phyloP scores from a whole-genome alignment of 306 rosid species.

The Quillaja saponaria region DNA sequence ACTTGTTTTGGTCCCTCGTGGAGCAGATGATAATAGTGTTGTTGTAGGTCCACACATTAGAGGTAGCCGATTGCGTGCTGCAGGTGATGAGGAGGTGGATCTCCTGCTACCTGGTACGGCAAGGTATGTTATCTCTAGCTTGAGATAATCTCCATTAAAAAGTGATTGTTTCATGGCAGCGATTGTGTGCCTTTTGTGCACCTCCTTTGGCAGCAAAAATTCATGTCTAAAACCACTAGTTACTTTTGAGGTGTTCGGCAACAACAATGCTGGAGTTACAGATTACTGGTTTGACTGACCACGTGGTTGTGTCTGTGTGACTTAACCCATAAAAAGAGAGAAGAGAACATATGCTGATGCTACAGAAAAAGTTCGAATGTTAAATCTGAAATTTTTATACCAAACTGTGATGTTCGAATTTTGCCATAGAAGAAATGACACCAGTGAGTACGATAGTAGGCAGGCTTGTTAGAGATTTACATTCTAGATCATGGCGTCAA shows the following conservation, averaged over 20 bases:
- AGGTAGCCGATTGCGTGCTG: conserved; percentile 96
- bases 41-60: conserved; percentile 89
- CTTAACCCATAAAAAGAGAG: too few species aligned
- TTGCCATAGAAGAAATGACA: background rate
- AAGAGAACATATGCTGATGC: too few species aligned
- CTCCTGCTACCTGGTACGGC: conserved; percentile 98
- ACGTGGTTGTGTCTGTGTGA: too few species aligned
- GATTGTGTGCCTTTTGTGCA: background rate
- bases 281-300: too few species aligned
- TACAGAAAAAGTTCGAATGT: too few species aligned
- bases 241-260: too few species aligned
- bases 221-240: too few species aligned
- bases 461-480: background rate
- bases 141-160: too few species aligned
- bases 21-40: conserved; percentile 63
- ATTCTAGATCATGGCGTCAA: background rate
- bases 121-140: conserved; percentile 54
- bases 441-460: background rate
- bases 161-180: too few species aligned
- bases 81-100: conserved; percentile 94
- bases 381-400: background rate
- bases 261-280: too few species aligned
- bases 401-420: background rate
- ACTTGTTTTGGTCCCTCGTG: conserved; percentile 92
- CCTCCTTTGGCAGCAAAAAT: too few species aligned